Evolutionary conservation across 345 rosid genomes (phyloP).

Genomic region (Salix brachista): DNA sequence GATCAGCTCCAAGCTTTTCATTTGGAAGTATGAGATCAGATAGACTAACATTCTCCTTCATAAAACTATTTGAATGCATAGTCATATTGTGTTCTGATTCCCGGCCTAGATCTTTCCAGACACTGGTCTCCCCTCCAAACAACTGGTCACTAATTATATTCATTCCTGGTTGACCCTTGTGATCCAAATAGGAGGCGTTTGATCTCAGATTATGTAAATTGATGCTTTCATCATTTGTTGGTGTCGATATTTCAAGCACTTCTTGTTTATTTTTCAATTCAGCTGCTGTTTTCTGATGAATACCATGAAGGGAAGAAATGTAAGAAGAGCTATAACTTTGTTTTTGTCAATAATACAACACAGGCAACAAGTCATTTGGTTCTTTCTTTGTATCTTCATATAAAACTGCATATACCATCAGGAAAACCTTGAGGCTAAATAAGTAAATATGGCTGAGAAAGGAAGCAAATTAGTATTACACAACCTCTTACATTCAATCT

Average conservation of each 20-base stretch:
- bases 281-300: constrained; percentile 28
- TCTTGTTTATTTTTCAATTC: constrained; percentile 36
- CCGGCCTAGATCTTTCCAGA: constrained; percentile 29
- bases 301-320: constrained; percentile 30
- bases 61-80: constrained; percentile 30
- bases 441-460: constrained; percentile 48
- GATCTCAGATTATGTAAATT: constrained; percentile 26
- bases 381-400: constrained; percentile 35
- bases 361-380: constrained; percentile 27
- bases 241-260: constrained; percentile 31
- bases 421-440: constrained; percentile 38
- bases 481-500: constrained; percentile 10
- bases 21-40: constrained; percentile 37
- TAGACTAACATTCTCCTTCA: constrained; percentile 28
- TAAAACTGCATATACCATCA: constrained; percentile 29
- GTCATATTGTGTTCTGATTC: constrained; percentile 29
- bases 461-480: constrained; percentile 15
- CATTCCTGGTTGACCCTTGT: constrained; percentile 37
- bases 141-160: constrained; percentile 20
- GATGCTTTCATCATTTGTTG: constrained; percentile 34
- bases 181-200: constrained; percentile 27
- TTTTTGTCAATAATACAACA: constrained; percentile 27
- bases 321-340: constrained; percentile 25
- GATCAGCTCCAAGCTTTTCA: constrained; percentile 37
- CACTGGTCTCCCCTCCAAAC: constrained; percentile 39